Evolutionary conservation across 2,329 filamentous ascomycete genomes (phyloP), one percentile per base, ranked within the genome.

Genomic region (Ophiostoma ips): DNA sequence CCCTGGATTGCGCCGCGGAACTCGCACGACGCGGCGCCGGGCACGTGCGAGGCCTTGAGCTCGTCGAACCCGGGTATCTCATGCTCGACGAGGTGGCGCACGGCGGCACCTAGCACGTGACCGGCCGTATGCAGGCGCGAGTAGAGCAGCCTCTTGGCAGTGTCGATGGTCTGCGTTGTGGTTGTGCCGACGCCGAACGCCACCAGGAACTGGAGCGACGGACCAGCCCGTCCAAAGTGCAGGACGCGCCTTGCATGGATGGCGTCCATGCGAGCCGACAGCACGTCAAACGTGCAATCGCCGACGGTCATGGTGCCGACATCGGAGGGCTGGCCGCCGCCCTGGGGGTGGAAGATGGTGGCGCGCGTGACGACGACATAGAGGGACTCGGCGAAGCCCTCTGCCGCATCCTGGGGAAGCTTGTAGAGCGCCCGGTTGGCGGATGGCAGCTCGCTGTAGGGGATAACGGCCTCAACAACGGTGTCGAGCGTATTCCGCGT

Each of bases 281-380:
- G 64, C 9, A 85, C 77, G 18, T 67, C 58, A 56, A 84, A 81
- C 0, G 46, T 33, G 15, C 56, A 49, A 11, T 55, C 37, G 13
- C 21, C 38, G 8, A 58, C 48, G 9, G 57, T 55, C 54, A 87
- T 82, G 37, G 60, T 65, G 18, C 83, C 83, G 11, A 71, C 68
- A 54, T 87, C 83, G 0, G 76, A 81, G 1, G 83, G 83, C 58
- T 87, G 83, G 8, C 83, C 83, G 53, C 83, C 83, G 18, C 83
- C 83, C 62, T 87, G 83, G 0, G 81, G 77, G 54, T 87, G 80
- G 64, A 87, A 87, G 53, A 87, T 80, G n/a, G 83, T 87, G 44
- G 74, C 64, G 2, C 75, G 67, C 0, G 79, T 83, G 6, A 77
- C 69, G 18, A 85, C 62, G n/a, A 79, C 72, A 58, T 72, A 70